Base-by-base conservation (phyloP, 352 stramenopile species). In the Hyaloperonospora arabidopsidis region DNA sequence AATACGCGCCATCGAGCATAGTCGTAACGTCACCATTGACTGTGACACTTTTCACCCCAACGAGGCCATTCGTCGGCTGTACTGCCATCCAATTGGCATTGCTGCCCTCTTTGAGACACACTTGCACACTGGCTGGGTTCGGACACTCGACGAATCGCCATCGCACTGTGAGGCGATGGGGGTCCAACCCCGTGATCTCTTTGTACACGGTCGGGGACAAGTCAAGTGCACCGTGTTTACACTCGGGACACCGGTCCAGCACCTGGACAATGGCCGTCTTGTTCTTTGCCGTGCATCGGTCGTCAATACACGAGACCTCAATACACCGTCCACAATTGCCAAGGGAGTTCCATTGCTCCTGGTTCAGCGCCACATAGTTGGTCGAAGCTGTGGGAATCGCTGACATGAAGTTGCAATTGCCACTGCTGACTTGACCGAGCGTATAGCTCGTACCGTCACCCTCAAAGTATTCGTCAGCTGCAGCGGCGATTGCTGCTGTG, bases 141-240 rank as follows among this genome's bases (percentile, higher is more conserved):
- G 76, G 77, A 52, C 80, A 90, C 54, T 87, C 76, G 28, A 88
- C 77, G 43, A 87, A 90, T 21, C 63, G 57, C 80, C 80, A 90
- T 13, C 67, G 52, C 54, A 90, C 70, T 29, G 63, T 75, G 44
- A 79, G 57, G 4, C 78, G 78, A 41, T 70, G 72, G 5, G 75
- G 74, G n/a, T 65, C 58, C 23, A 69, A 71, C 14, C 81, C 81
- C 23, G 81, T 92, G 55, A 92, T 73, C 22, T 71, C 63, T 35
- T 67, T 74, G 63, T 84, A 92, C 23, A 92, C 75, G 0, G 63
- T 73, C 8, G 76, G 74, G 28, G 78, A 88, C 57, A 91, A 54
- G 46, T 91, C 81, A 8, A 91, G 58, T 7, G 81, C 81, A 36
- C 81, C 81, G 21, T 76, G 50, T 38, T 59, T 71, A 57, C 79